Conservation (phyloP, 805 yeast species). For the Saccharomycopsis babjevae region DNA sequence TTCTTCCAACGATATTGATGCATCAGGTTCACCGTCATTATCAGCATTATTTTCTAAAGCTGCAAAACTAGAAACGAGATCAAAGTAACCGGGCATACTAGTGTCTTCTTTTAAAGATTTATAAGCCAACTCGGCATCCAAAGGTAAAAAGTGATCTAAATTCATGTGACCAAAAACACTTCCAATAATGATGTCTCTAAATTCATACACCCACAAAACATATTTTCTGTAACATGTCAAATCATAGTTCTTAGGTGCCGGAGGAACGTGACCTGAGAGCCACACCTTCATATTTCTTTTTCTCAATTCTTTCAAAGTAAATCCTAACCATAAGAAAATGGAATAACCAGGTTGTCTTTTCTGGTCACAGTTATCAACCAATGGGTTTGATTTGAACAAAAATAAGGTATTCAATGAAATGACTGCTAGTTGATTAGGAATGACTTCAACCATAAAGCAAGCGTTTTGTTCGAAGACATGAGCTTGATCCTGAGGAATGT, state of each 20-base stretch:
- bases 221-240: constrained; percentile 63
- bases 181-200: constrained; percentile 74
- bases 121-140: constrained; percentile 63
- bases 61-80: constrained; percentile 23
- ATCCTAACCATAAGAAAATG: constrained; percentile 68
- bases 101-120: constrained; percentile 25
- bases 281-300: constrained; percentile 71
- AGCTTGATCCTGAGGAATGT: constrained; percentile 67
- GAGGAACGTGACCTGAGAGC: constrained; percentile 86
- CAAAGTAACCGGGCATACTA: constrained; percentile 23
- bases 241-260: constrained; percentile 69
- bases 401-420: constrained; percentile 72
- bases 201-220: constrained; percentile 74
- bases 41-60: constrained; percentile 1
- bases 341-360: constrained; percentile 73
- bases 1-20: constrained; percentile 19
- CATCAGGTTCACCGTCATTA: constrained; percentile 6
- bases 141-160: constrained; percentile 72
- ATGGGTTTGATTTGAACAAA: constrained; percentile 64
- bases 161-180: constrained; percentile 87
- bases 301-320: constrained; percentile 62
- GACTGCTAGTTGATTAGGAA: constrained; percentile 70
- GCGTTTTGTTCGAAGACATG: constrained; percentile 69
- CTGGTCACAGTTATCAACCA: constrained; percentile 69
- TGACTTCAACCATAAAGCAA: constrained; percentile 65